phyloP scores from a whole-genome alignment of 1,284 basidiomycete genomes.

The Ceratobasidium sp. region DNA sequence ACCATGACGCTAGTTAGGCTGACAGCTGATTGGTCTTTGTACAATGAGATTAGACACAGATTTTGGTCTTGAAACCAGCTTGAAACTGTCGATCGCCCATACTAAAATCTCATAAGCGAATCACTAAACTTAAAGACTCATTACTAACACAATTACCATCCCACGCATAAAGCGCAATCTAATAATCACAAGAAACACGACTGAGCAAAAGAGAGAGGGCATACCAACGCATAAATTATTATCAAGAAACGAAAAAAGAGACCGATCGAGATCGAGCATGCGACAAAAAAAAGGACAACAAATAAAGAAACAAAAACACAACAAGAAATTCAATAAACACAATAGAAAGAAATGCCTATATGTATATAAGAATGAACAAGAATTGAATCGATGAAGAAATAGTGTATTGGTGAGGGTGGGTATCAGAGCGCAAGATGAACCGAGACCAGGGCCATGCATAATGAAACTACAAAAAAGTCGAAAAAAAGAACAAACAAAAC shows the following conservation, averaged over 20 bases:
- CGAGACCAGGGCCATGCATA: background rate
- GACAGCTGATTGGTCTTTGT: no score
- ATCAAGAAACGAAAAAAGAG: background rate
- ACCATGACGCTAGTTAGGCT: no score
- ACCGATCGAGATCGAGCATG: no score
- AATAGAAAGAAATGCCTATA: conserved; percentile 19
- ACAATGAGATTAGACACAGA: no score
- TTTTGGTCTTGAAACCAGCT: no score
- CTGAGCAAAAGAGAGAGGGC: background rate
- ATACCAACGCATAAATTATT: conserved; percentile 7
- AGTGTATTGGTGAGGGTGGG: conserved; percentile 12
- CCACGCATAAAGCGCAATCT: background rate
- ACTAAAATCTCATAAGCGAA: no score
- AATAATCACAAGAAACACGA: background rate
- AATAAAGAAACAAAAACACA: background rate
- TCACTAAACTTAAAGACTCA: no score
- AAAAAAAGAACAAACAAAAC: background rate
- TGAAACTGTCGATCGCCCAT: no score
- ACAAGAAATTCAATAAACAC: conserved; percentile 27
- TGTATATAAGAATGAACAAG: conserved; percentile 7
- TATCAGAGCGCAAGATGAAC: conserved; percentile 18
- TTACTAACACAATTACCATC: background rate
- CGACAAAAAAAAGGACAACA: no score
- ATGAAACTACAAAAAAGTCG: conserved; percentile 9
- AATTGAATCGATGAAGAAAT: background rate